A percentile compares a stretch with the other conserved stretches of the same genome.
These are phyloP conservation scores for Terfezia boudieri DNA, from an alignment of 495 filamentous ascomycete genomes.

Conservation along the genomic window DNA sequence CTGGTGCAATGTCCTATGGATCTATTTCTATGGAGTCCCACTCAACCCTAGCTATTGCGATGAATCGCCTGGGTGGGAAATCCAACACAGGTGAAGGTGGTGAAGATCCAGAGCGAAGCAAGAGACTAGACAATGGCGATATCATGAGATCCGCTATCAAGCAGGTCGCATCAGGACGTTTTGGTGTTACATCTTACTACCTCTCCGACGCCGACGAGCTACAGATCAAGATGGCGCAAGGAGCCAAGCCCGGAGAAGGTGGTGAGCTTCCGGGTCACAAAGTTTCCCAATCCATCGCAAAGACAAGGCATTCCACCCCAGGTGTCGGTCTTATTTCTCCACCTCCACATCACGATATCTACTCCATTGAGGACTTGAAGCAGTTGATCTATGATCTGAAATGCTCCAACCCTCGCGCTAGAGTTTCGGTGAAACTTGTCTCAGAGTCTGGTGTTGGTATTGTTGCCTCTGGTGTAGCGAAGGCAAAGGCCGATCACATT, in stretches of 20 bases:
- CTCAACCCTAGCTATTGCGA: constrained; percentile 88
- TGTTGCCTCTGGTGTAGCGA: constrained; percentile 93
- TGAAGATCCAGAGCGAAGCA: constrained; percentile 83
- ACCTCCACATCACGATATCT: constrained; percentile 97
- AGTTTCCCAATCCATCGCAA: constrained; percentile 88
- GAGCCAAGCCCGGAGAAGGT: constrained; percentile 95
- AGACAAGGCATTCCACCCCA: constrained; percentile 93
- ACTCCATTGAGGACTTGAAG: constrained; percentile 97
- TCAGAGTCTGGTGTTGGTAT: constrained; percentile 98
- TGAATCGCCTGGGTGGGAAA: constrained; percentile 95
- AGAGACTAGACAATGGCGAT: constrained; percentile 74
- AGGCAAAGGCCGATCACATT: constrained; percentile 96
- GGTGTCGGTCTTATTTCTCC: constrained; percentile 98
- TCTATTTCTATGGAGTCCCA: constrained; percentile 99
- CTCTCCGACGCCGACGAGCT: constrained; percentile 96
- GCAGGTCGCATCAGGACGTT: constrained; percentile 91
- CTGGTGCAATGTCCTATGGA: constrained; percentile 99
- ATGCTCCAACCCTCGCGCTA: constrained; percentile 83
- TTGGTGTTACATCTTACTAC: constrained; percentile 95
- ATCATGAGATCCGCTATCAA: constrained; percentile 99
- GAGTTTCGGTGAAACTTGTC: constrained; percentile 96
- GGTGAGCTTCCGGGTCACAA: constrained; percentile 97
- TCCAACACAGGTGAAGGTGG: constrained; percentile 99
- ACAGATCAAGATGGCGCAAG: constrained; percentile 99
- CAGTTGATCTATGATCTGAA: constrained; percentile 98